A percentile compares a stretch with the other conserved stretches of the same genome.
phyloP scores from a whole-genome alignment of 176 grass and related monocot species.

The Eleusine indica region DNA sequence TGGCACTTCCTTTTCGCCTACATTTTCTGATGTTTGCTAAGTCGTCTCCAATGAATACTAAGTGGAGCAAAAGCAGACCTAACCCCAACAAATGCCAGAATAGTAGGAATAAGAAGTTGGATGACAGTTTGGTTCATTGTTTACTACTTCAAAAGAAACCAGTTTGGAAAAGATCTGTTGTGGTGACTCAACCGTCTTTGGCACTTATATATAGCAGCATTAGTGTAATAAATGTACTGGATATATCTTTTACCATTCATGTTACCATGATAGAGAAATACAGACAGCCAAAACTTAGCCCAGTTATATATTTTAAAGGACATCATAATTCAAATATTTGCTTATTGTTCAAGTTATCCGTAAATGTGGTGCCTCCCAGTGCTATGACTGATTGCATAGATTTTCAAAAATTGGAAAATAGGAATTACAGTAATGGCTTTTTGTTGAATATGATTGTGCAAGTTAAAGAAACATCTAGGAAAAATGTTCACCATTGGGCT shows the following conservation, averaged over 20 bases:
- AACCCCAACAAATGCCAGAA: constrained; percentile 6
- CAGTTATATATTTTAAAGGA: constrained; percentile 31
- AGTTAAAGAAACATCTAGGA: constrained; percentile 32
- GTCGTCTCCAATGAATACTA: background rate
- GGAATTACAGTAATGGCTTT: constrained; percentile 3
- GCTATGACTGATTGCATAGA: constrained; percentile 6
- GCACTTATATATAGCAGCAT: constrained; percentile 9
- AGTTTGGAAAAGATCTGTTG: background rate
- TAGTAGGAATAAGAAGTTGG: constrained; percentile 23
- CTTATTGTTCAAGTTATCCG: constrained; percentile 10
- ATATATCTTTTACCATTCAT: constrained; percentile 27
- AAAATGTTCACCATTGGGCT: constrained; percentile 26
- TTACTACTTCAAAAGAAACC: constrained; percentile 9
- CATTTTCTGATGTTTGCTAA: constrained; percentile 6
- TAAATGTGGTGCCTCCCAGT: constrained; percentile 25
- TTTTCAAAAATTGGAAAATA: constrained; percentile 22
- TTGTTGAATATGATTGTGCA: constrained; percentile 19
- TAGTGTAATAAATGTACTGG: constrained; percentile 28
- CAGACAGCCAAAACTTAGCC: constrained; percentile 22
- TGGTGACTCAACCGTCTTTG: constrained; percentile 16
- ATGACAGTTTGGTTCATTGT: background rate
- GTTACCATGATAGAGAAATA: constrained; percentile 29
- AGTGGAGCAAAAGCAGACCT: background rate
- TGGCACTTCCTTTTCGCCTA: background rate
- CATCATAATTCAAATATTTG: background rate